Evolutionary conservation across 805 yeast species (phyloP), one percentile per base, ranked within the genome.

Genomic region (Zygosaccharomyces pseudorouxii): DNA sequence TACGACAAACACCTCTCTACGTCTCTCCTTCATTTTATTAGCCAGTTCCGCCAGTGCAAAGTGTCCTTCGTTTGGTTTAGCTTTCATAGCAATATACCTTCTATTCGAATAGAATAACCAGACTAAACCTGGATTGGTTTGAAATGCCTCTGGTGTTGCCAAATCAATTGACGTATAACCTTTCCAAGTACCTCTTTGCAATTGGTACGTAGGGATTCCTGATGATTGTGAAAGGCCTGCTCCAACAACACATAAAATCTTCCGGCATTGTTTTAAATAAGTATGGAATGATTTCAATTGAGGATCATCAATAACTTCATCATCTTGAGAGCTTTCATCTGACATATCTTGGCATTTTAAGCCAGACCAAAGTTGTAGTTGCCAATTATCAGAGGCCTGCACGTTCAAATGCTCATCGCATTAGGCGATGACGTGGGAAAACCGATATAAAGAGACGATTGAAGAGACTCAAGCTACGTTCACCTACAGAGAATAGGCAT

Each of bases 141-240:
- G 78, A 63, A 89, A 89, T 4, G 96, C 96, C 60, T 89, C 96
- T 0, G 95, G 96, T 0, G 96, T 89, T 6, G 96, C 96, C 38
- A 89, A 71, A 59, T 89, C 96, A 39, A 86, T 82, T 56, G 89
- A 81, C 45, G 84, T 84, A 68, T 79, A 84, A 52, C 80, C 80
- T 51, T 79, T 74, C 96, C 96, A 89, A 25, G 83, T 69, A 0
- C 93, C 92, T 44, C 82, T 81, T 0, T 82, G 66, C 7, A 88
- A 88, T 44, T 89, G 70, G 60, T 82, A 85, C 0, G 92, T 83
- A 3, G 86, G 80, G 12, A 89, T 69, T 0, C 96, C 96, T 0
- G 92, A 83, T 1, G 84, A 71, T 0, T 81, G 89, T 3, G 90
- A 82, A 10, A 89, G 73, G 0, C 96, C 96, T 2, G 95, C 90